A percentile compares a stretch with the other conserved stretches of the same genome.
Evolutionary conservation across 2,329 filamentous ascomycete genomes (phyloP).

Genomic region (Celoporthe dispersa): DNA sequence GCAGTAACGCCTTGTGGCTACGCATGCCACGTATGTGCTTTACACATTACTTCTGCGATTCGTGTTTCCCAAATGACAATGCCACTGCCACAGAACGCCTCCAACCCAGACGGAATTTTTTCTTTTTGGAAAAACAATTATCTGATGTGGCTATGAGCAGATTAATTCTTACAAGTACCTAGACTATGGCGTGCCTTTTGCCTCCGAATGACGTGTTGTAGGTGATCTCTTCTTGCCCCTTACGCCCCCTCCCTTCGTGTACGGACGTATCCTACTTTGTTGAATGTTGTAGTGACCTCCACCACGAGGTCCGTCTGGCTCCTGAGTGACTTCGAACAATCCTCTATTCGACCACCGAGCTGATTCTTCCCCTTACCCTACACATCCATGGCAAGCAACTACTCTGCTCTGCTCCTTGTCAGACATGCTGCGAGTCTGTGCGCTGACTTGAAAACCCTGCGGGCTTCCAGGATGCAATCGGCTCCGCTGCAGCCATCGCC

Average conservation of each 20-base stretch:
- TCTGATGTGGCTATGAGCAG: not conserved
- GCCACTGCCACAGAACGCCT: not conserved
- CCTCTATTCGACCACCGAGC: not conserved
- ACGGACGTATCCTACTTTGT: not conserved
- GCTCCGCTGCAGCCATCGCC: conserved; percentile 2
- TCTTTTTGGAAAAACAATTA: no score
- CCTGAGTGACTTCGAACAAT: not conserved
- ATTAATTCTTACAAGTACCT: not conserved
- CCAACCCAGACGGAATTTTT: not conserved
- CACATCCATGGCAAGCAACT: not conserved
- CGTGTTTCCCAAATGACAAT: no score
- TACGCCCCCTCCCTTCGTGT: not conserved
- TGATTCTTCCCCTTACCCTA: not conserved
- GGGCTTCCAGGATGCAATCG: not conserved
- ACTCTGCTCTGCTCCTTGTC: not conserved
- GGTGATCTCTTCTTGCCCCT: not conserved
- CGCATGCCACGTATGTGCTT: no score
- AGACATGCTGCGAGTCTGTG: not conserved
- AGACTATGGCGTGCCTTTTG: not conserved
- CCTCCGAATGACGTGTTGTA: not conserved
- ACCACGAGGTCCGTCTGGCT: not conserved
- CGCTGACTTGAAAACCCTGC: not conserved
- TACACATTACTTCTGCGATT: no score
- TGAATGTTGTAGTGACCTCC: not conserved
- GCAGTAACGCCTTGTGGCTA: no score